phyloP scores from a whole-genome alignment of 495 filamentous ascomycete genomes.

The Oidiodendron maius region DNA sequence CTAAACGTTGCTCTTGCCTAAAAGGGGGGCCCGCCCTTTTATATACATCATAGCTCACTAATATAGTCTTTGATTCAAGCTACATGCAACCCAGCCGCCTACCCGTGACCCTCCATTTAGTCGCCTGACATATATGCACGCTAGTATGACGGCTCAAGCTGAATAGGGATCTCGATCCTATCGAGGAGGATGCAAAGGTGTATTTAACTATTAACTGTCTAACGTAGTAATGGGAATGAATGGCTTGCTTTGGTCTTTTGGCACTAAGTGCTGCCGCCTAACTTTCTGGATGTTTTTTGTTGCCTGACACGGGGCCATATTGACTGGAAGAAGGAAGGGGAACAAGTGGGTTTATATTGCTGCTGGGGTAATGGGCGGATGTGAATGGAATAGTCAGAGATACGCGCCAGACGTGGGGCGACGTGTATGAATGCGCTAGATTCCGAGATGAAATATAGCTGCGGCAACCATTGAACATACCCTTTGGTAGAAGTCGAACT shows the following conservation, averaged over 20 bases:
- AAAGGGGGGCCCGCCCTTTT: no score
- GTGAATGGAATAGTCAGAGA: not conserved
- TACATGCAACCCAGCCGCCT: no score
- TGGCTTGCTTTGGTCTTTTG: constrained; percentile 9
- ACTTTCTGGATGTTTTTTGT: constrained; percentile 19
- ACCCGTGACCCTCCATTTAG: no score
- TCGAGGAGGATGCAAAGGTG: no score
- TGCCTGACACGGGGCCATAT: constrained; percentile 18
- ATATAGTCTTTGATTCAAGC: no score
- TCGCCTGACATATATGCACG: no score
- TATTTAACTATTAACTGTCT: no score
- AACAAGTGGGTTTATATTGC: constrained; percentile 19
- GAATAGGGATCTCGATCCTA: no score
- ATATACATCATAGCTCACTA: no score
- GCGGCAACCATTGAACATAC: not conserved
- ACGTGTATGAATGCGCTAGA: not conserved
- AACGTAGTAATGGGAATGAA: constrained; percentile 1
- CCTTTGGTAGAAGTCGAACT: no score
- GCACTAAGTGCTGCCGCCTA: constrained; percentile 5
- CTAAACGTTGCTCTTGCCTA: no score
- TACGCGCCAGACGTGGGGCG: not conserved
- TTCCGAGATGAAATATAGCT: not conserved
- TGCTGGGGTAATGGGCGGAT: no score
- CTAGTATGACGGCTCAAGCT: constrained; percentile 9
- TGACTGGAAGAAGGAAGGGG: constrained; percentile 17